phyloP scores from a whole-genome alignment of 176 grass and related monocot species.

The Olyra latifolia region DNA sequence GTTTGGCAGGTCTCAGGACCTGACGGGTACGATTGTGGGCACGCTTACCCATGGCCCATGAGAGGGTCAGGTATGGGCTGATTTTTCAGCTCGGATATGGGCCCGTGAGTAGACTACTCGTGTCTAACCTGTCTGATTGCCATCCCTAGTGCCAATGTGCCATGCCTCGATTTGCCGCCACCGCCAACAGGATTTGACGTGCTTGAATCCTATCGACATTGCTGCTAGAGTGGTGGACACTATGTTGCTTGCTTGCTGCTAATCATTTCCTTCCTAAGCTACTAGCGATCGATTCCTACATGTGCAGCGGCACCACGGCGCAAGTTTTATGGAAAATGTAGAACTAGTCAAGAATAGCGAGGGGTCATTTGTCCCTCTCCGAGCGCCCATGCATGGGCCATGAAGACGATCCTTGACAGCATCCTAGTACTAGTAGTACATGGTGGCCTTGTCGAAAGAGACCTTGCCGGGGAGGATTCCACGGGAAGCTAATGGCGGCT shows the following conservation, averaged over 20 bases:
- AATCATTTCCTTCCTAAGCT: background rate
- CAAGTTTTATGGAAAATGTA: too few relatives aligned
- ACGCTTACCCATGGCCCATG: too few relatives aligned
- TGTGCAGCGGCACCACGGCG: background rate
- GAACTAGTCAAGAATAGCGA: background rate
- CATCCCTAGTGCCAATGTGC: too few relatives aligned
- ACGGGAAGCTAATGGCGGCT: background rate
- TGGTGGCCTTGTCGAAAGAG: conserved; percentile 21
- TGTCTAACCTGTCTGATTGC: too few relatives aligned
- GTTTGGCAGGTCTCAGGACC: too few relatives aligned
- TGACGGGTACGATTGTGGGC: too few relatives aligned
- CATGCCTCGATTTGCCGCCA: background rate
- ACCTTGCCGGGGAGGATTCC: conserved; percentile 27
- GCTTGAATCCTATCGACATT: background rate
- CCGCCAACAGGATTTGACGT: background rate
- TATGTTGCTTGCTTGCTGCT: background rate
- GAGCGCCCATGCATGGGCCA: background rate
- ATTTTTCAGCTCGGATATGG: too few relatives aligned
- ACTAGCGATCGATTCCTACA: background rate
- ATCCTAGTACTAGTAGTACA: conserved; percentile 2
- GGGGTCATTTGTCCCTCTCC: conserved; percentile 16
- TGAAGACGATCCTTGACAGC: background rate
- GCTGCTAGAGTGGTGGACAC: too few relatives aligned
- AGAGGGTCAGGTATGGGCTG: too few relatives aligned
- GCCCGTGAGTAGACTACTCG: too few relatives aligned